phyloP scores from a whole-genome alignment of 1,284 basidiomycete species.

The Ustilago lituana region DNA sequence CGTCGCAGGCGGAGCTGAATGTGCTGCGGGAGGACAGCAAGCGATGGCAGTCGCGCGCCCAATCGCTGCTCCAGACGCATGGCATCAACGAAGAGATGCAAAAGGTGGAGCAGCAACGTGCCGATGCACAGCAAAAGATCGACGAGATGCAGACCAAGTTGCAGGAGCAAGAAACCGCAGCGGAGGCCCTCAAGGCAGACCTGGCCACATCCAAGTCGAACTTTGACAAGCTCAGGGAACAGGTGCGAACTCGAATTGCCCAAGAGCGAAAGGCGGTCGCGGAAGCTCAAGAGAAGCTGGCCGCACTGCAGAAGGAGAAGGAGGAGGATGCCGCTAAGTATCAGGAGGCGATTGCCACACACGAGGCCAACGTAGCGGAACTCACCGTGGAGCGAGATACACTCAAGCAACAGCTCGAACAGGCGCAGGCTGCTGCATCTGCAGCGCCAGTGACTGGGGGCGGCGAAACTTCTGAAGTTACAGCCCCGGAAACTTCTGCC shows the following conservation, averaged over 20 bases:
- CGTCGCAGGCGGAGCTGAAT: constrained; percentile 76
- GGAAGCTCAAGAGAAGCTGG: constrained; percentile 68
- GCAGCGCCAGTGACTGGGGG: constrained; percentile 33
- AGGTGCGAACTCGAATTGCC: constrained; percentile 56
- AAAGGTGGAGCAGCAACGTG: constrained; percentile 60
- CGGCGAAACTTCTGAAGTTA: constrained; percentile 10
- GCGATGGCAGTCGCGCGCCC: constrained; percentile 85
- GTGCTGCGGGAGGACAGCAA: constrained; percentile 81
- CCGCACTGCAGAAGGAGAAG: constrained; percentile 67
- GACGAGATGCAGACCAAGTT: constrained; percentile 40
- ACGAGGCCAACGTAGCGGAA: constrained; percentile 35
- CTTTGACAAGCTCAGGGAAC: constrained; percentile 60
- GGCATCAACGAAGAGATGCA: constrained; percentile 76
- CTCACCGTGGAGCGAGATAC: constrained; percentile 52
- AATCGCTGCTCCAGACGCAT: constrained; percentile 82
- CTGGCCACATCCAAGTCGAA: constrained; percentile 46
- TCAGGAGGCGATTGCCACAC: constrained; percentile 35
- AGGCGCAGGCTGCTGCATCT: constrained; percentile 33
- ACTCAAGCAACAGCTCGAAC: constrained; percentile 65
- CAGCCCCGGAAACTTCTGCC: constrained; percentile 27
- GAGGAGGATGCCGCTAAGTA: constrained; percentile 37
- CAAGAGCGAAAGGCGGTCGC: constrained; percentile 52
- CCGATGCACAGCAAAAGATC: constrained; percentile 46
- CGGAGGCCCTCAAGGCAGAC: constrained; percentile 36
- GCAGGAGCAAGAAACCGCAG: constrained; percentile 23